Evolutionary conservation across 805 yeast genomes (phyloP).

Genomic region (Starmerella stellata): DNA sequence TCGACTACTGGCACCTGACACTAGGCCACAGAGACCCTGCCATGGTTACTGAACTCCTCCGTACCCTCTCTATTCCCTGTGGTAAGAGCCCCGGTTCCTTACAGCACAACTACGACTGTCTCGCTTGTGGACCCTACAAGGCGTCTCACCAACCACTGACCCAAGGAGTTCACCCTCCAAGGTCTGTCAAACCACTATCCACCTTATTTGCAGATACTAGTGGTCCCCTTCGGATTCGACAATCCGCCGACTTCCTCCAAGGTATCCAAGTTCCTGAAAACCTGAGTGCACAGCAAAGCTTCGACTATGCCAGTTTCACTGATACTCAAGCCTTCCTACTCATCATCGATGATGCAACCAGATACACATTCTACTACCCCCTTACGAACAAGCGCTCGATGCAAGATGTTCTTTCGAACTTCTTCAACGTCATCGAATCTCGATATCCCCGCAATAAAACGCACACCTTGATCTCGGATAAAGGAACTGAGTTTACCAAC

Average conservation of each 20-base stretch:
- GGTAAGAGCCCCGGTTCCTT: neutral
- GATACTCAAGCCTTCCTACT: neutral
- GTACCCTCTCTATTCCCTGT: neutral
- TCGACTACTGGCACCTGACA: neutral
- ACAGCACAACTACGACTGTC: neutral
- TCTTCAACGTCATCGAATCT: neutral
- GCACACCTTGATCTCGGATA: neutral
- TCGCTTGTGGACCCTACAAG: neutral
- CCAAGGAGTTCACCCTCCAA: neutral
- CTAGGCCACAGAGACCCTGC: neutral
- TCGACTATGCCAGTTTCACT: neutral
- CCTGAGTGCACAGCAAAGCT: neutral
- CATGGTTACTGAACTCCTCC: neutral
- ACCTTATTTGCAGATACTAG: neutral
- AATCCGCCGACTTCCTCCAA: neutral
- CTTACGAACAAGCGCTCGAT: neutral
- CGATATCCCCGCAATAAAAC: neutral
- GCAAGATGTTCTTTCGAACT: neutral
- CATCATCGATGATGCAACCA: neutral
- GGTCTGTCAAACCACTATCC: neutral
- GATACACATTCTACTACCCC: neutral
- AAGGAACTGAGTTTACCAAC: neutral
- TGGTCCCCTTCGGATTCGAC: neutral
- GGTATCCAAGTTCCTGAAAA: too few species aligned
- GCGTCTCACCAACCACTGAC: neutral